These are phyloP conservation scores for Xylariaceae sp. DNA, from an alignment of 2,329 filamentous ascomycete genomes.

Conservation along the genomic window DNA sequence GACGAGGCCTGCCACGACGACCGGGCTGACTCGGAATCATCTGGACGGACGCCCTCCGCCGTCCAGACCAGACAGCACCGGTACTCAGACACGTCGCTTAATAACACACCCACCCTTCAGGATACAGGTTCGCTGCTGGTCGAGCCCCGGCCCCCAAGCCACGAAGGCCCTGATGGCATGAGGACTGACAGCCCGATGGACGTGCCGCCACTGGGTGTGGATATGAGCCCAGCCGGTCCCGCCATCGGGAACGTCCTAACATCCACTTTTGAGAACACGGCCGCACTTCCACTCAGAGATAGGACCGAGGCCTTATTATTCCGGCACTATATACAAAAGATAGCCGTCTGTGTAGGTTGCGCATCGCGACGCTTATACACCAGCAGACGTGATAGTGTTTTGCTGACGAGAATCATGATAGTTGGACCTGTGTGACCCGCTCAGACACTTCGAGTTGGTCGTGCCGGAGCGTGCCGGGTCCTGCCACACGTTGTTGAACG, in stretches of 20 bases:
- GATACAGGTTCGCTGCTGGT: conserved; percentile 1
- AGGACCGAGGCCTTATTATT: conserved; percentile 26
- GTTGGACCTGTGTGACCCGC: conserved; percentile 25
- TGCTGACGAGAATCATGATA: conserved; percentile 15
- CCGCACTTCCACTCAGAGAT: conserved; percentile 22
- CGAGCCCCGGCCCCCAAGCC: conserved; percentile 1
- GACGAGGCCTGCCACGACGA: conserved; percentile 11
- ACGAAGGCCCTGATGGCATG: conserved; percentile 1
- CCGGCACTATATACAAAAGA: conserved; percentile 28
- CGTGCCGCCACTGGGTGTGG: conserved; percentile 3
- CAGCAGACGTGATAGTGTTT: too few species aligned
- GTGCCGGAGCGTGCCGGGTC: conserved; percentile 45
- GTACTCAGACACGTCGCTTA: neutral
- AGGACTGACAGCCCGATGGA: conserved; percentile 7
- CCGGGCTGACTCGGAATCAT: conserved; percentile 7
- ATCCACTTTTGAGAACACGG: conserved; percentile 12
- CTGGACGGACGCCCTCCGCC: conserved; percentile 2
- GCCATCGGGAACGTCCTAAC: conserved; percentile 7
- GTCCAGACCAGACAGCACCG: conserved; percentile 2
- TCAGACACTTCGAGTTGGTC: conserved; percentile 42
- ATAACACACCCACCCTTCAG: neutral
- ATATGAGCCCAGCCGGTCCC: conserved; percentile 4
- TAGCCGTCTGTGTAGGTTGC: conserved; percentile 27
- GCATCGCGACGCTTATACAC: too few species aligned
- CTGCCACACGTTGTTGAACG: conserved; percentile 46